Evolutionary conservation across 83 land plant genomes (phyloP).

Genomic region (Isoetes engelmannii): DNA sequence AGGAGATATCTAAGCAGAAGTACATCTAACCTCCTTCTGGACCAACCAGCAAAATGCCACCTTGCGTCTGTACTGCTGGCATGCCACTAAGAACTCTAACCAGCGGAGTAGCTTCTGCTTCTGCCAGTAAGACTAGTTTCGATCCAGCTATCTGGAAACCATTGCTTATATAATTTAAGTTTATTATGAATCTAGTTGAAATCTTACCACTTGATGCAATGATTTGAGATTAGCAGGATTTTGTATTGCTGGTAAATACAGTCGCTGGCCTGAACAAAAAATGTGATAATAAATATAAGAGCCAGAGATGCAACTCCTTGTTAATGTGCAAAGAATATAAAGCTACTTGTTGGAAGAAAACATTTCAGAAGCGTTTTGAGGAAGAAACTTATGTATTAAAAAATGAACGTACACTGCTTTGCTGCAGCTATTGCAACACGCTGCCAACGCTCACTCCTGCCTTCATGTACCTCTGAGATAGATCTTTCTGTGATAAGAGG

Average conservation of each 20-base stretch:
- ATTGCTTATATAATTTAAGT: background rate
- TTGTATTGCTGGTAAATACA: background rate
- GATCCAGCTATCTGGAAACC: slow-evolving; percentile 38
- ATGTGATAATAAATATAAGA: background rate
- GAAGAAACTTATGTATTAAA: background rate
- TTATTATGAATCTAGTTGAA: background rate
- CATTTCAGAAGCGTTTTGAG: too few relatives aligned
- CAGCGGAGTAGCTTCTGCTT: slow-evolving; percentile 67
- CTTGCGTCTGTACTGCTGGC: slow-evolving; percentile 9
- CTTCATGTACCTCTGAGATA: slow-evolving; percentile 34
- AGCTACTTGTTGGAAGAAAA: too few relatives aligned
- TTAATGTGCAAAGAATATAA: too few relatives aligned
- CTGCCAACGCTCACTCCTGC: slow-evolving; percentile 59
- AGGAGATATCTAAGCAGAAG: background rate
- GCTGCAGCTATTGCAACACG: slow-evolving; percentile 72
- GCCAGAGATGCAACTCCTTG: too few relatives aligned
- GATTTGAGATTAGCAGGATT: background rate
- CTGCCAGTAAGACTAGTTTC: slow-evolving; percentile 54
- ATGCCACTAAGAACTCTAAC: slow-evolving; percentile 31
- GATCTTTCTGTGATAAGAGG: slow-evolving; percentile 78
- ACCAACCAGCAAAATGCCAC: slow-evolving; percentile 67
- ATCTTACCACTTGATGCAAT: background rate
- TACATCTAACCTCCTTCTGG: slow-evolving; percentile 80
- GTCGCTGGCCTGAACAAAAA: slow-evolving; percentile 3
- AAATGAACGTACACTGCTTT: slow-evolving; percentile 55